These are phyloP conservation scores for Galerina marginata DNA, from an alignment of 768 basidiomycete species.

Conservation along the genomic window DNA sequence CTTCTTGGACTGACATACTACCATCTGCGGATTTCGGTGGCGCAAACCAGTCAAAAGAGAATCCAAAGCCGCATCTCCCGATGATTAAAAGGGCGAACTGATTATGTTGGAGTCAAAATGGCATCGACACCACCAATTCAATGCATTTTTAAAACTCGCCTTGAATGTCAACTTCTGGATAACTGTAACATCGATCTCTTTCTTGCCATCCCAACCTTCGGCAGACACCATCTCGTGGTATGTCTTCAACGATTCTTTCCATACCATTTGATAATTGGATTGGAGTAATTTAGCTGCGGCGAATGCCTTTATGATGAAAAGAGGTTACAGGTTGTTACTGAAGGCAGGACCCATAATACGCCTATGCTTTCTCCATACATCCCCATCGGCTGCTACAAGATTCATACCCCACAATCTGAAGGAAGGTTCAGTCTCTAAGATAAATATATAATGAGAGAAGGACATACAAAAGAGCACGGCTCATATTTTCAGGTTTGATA, in stretches of 20 bases:
- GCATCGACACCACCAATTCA: neutral
- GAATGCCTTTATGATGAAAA: slow-evolving; percentile 7
- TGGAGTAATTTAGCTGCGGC: neutral
- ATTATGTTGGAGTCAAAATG: neutral
- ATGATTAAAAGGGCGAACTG: slow-evolving; percentile 51
- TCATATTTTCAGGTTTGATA: slow-evolving; percentile 42
- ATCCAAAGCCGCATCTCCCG: slow-evolving; percentile 52
- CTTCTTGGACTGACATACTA: slow-evolving; percentile 35
- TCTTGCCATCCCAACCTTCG: slow-evolving; percentile 40
- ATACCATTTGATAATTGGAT: slow-evolving; percentile 46
- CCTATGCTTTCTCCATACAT: slow-evolving; percentile 52
- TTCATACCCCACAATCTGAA: slow-evolving; percentile 51
- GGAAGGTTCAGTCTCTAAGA: slow-evolving; percentile 5
- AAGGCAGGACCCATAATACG: slow-evolving; percentile 51
- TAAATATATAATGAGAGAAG: neutral
- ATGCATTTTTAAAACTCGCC: slow-evolving; percentile 21
- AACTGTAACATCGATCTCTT: slow-evolving; percentile 32
- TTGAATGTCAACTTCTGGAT: slow-evolving; percentile 43
- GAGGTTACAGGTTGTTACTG: slow-evolving; percentile 41
- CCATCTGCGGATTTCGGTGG: slow-evolving; percentile 44
- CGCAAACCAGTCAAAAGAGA: slow-evolving; percentile 45
- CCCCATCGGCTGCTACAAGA: slow-evolving; percentile 48
- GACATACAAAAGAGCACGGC: slow-evolving; percentile 38
- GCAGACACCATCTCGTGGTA: slow-evolving; percentile 44
- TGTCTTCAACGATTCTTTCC: slow-evolving; percentile 40